Evolutionary conservation across 352 stramenopile species (phyloP).

Genomic region (Phytophthora sansomeana): DNA sequence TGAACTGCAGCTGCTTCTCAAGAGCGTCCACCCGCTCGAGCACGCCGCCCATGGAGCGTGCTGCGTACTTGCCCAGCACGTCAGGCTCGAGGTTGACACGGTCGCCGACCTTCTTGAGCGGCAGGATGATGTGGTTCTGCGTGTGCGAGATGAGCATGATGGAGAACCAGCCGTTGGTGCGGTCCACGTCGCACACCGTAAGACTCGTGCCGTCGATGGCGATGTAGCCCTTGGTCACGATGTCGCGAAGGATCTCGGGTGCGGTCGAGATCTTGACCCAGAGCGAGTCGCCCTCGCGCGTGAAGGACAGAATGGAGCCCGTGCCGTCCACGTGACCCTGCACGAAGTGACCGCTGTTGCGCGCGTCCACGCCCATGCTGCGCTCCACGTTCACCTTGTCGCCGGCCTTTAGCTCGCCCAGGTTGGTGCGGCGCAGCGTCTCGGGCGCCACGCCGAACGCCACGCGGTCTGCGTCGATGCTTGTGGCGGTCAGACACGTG

Average conservation of each 20-base stretch:
- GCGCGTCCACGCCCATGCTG: slow-evolving; percentile 86
- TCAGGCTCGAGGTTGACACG: slow-evolving; percentile 94
- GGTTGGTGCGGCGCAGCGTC: slow-evolving; percentile 95
- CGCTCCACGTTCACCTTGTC: slow-evolving; percentile 97
- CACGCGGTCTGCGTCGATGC: slow-evolving; percentile 88
- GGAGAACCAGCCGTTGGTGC: slow-evolving; percentile 93
- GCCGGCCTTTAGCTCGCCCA: slow-evolving; percentile 70
- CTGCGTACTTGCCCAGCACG: slow-evolving; percentile 93
- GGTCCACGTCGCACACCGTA: slow-evolving; percentile 95
- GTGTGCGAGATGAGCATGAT: slow-evolving; percentile 99
- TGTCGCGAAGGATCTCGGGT: slow-evolving; percentile 91
- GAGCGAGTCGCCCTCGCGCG: slow-evolving; percentile 95
- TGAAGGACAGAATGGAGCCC: slow-evolving; percentile 91
- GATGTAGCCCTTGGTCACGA: slow-evolving; percentile 96
- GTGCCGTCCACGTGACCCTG: slow-evolving; percentile 98
- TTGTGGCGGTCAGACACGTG: slow-evolving; percentile 97
- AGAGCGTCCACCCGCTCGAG: slow-evolving; percentile 66
- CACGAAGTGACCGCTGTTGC: slow-evolving; percentile 99
- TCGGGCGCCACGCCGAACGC: slow-evolving; percentile 96
- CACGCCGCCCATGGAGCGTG: slow-evolving; percentile 74
- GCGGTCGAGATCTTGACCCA: slow-evolving; percentile 93
- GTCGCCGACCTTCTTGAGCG: slow-evolving; percentile 90
- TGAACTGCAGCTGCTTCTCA: slow-evolving; percentile 57
- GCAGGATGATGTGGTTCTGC: slow-evolving; percentile 97
- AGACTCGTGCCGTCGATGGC: slow-evolving; percentile 98